Evolutionary conservation across 208 protist genomes (phyloP), one percentile per base, ranked within the genome.

Genomic region (Acanthamoeba healyi): DNA sequence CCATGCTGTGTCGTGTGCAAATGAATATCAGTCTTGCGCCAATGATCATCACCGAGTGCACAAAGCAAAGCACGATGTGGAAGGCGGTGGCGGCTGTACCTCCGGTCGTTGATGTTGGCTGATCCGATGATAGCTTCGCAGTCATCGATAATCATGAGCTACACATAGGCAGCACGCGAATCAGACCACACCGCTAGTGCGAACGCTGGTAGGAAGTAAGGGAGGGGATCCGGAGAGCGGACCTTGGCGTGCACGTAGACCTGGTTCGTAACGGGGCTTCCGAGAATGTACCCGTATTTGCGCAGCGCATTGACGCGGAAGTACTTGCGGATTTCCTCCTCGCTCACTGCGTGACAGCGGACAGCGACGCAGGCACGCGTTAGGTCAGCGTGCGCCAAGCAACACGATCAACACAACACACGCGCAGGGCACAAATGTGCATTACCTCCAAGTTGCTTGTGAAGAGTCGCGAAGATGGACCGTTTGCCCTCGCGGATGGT

Each of bases 71-170:
- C n/a, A n/a, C n/a, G n/a, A n/a, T n/a, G n/a, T n/a, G n/a, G n/a
- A n/a, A n/a, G n/a, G n/a, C n/a, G n/a, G n/a, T n/a, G n/a, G n/a
- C n/a, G n/a, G n/a, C 10, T 2, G 3, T 74, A 72, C 86, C 86
- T 93, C 40, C 96, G 34, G 65, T 97, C 96, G 54, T 97, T 97
- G 32, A 97, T 97, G 44, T 97, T 97, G 0, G 96, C 96, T 17
- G 91, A 95, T 10, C 95, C 95, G 63, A 97, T 92, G n/a, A 97
- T 96, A 0, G 61, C 81, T 10, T 93, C 44, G 44, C 67, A 29
- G 74, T 96, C 95, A 65, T 96, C 94, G 9, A 96, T 61, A 17
- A 97, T 96, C 94, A 97, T 96, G 29, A 96, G 10, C 93, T 97
- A n/a, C n/a, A n/a, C n/a, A n/a, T n/a, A n/a, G n/a, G n/a, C n/a